Conservation (phyloP, 2,329 filamentous ascomycete genomes). For the Alternaria burnsii region DNA sequence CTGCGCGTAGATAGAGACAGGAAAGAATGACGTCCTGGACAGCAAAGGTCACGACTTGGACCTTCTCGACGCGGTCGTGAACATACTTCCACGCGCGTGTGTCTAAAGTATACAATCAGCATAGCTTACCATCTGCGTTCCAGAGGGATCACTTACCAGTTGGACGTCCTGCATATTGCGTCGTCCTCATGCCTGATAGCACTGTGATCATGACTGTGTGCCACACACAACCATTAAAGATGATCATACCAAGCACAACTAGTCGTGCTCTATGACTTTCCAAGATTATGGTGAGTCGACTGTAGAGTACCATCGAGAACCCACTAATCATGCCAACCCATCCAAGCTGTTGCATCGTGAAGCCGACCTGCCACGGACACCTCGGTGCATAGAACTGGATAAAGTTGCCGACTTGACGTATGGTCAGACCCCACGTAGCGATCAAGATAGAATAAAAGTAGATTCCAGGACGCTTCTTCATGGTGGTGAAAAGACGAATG, state of each 20-base stretch:
- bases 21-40: conserved; percentile 42
- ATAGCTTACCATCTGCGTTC: neutral
- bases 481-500: conserved; percentile 53
- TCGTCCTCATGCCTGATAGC: neutral
- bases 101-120: neutral
- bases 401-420: conserved; percentile 51
- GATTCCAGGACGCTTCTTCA: conserved; percentile 53
- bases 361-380: conserved; percentile 8
- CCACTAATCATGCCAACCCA: conserved; percentile 67
- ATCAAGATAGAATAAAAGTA: conserved; percentile 59
- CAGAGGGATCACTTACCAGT: neutral
- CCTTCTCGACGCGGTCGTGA: conserved; percentile 25
- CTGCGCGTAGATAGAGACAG: conserved; percentile 60
- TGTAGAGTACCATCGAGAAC: conserved; percentile 66
- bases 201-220: conserved; percentile 60
- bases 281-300: conserved; percentile 65
- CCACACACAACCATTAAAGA: conserved; percentile 59
- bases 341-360: conserved; percentile 54
- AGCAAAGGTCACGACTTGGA: conserved; percentile 50
- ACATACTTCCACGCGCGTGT: conserved; percentile 4
- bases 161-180: neutral
- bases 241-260: conserved; percentile 62
- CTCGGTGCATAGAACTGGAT: conserved; percentile 50
- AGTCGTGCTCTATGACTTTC: conserved; percentile 57
- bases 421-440: conserved; percentile 50